phyloP scores from a whole-genome alignment of 768 basidiomycete genomes.

The Hemileccinum rubropunctum region DNA sequence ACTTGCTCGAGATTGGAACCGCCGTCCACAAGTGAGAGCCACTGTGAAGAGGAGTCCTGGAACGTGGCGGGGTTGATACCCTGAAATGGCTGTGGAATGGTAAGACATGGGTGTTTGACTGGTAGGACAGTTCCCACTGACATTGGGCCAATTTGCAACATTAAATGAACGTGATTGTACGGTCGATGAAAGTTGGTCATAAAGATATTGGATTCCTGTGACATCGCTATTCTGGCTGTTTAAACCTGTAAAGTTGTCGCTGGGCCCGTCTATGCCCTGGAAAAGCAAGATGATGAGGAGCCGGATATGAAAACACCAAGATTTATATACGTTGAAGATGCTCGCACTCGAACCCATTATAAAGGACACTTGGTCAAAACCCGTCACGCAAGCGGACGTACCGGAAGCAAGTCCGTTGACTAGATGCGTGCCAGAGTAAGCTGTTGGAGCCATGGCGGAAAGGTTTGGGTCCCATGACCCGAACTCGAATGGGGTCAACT shows the following conservation, averaged over 20 bases:
- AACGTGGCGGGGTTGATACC: slow-evolving; percentile 49
- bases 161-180: slow-evolving; percentile 53
- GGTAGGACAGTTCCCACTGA: slow-evolving; percentile 12
- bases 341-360: slow-evolving; percentile 74
- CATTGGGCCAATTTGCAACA: slow-evolving; percentile 69
- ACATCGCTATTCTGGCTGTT: slow-evolving; percentile 8
- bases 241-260: slow-evolving; percentile 32
- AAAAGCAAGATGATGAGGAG: slow-evolving; percentile 1
- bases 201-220: slow-evolving; percentile 43
- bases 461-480: slow-evolving; percentile 73
- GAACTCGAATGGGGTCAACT: slow-evolving; percentile 65
- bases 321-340: slow-evolving; percentile 53
- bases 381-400: slow-evolving; percentile 60
- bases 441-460: slow-evolving; percentile 65
- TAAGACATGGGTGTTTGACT: background rate
- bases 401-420: slow-evolving; percentile 53
- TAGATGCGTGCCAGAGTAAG: slow-evolving; percentile 64
- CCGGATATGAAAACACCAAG: background rate
- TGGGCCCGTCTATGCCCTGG: slow-evolving; percentile 49
- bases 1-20: slow-evolving; percentile 67
- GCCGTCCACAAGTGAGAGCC: slow-evolving; percentile 70
- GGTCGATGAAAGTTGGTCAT: slow-evolving; percentile 42
- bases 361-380: slow-evolving; percentile 74
- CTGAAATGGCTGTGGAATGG: slow-evolving; percentile 43
- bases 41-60: slow-evolving; percentile 47